A percentile compares a stretch with the other conserved stretches of the same genome.
Evolutionary conservation across 2,329 filamentous ascomycete species (phyloP).

Genomic region (Alternaria arbusti): DNA sequence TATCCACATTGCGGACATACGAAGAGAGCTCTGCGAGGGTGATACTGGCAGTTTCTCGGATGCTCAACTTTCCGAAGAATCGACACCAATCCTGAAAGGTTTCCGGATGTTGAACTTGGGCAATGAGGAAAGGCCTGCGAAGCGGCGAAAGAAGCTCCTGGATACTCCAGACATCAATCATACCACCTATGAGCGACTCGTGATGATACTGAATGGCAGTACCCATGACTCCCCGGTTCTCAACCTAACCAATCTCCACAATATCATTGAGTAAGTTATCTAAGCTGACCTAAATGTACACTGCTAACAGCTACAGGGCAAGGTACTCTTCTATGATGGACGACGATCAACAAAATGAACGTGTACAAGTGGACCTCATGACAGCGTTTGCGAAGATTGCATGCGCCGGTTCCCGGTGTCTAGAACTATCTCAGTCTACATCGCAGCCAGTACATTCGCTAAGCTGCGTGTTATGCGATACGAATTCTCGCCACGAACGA

Average conservation of each 20-base stretch:
- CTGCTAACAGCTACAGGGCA: constrained; percentile 27
- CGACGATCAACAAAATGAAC: constrained; percentile 21
- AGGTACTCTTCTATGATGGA: constrained; percentile 29
- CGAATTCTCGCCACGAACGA: not conserved
- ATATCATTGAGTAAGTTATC: constrained; percentile 34
- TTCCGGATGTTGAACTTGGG: constrained; percentile 27
- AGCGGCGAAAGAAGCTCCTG: constrained; percentile 34
- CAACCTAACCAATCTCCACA: constrained; percentile 30
- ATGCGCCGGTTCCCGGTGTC: constrained; percentile 40
- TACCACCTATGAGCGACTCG: constrained; percentile 27
- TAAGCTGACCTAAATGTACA: too few species aligned
- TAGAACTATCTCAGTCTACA: constrained; percentile 11
- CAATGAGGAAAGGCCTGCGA: constrained; percentile 33
- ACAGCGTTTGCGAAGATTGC: constrained; percentile 39
- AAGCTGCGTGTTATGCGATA: constrained; percentile 38
- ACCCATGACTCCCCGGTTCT: constrained; percentile 27
- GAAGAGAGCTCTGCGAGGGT: constrained; percentile 29
- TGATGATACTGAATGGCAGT: constrained; percentile 31
- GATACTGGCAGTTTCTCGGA: constrained; percentile 27
- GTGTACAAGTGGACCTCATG: constrained; percentile 32
- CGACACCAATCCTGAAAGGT: constrained; percentile 12
- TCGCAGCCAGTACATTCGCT: constrained; percentile 18
- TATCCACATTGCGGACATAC: constrained; percentile 25
- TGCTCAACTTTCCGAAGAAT: constrained; percentile 30
- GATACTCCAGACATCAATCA: constrained; percentile 17